A percentile compares a stretch with the other conserved stretches of the same genome.
Evolutionary conservation across 2,329 filamentous ascomycete species (phyloP).

Genomic region (Microcyclosporella mali): DNA sequence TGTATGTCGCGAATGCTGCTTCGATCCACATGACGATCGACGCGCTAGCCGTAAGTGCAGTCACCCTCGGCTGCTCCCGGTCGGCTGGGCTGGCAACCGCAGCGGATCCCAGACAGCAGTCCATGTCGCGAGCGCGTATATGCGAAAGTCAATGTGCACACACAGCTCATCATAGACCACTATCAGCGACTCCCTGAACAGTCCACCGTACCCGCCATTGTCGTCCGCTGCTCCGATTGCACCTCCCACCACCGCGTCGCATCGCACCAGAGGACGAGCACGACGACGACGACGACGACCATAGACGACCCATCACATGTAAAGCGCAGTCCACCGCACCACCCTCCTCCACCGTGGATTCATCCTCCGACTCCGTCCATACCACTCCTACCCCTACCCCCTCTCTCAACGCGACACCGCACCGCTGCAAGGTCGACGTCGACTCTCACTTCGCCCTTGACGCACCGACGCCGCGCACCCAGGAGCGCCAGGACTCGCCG

Average conservation of each 20-base stretch:
- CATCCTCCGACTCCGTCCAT: conserved; percentile 25
- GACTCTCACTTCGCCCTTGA: conserved; percentile 27
- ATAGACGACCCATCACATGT: not conserved
- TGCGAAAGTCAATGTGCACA: too few species aligned
- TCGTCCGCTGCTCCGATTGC: not conserved
- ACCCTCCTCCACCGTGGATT: conserved; percentile 24
- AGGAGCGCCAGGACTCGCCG: conserved; percentile 21
- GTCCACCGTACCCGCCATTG: too few species aligned
- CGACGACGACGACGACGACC: not conserved
- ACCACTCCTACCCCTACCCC: conserved; percentile 31
- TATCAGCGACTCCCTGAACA: too few species aligned
- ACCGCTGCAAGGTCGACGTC: conserved; percentile 26
- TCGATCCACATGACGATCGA: too few species aligned
- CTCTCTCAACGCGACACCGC: conserved; percentile 25
- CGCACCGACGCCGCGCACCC: conserved; percentile 8
- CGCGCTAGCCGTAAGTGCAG: too few species aligned
- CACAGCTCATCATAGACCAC: too few species aligned
- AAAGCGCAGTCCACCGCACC: not conserved
- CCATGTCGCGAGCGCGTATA: too few species aligned
- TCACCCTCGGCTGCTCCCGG: too few species aligned
- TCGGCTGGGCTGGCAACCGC: too few species aligned
- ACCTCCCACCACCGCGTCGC: not conserved
- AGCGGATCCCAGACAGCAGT: too few species aligned
- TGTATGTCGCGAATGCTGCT: too few species aligned
- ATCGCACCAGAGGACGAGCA: too few species aligned